Evolutionary conservation across 2,329 filamentous ascomycete species (phyloP).

Genomic region (Cladobotryum mycophilum): DNA sequence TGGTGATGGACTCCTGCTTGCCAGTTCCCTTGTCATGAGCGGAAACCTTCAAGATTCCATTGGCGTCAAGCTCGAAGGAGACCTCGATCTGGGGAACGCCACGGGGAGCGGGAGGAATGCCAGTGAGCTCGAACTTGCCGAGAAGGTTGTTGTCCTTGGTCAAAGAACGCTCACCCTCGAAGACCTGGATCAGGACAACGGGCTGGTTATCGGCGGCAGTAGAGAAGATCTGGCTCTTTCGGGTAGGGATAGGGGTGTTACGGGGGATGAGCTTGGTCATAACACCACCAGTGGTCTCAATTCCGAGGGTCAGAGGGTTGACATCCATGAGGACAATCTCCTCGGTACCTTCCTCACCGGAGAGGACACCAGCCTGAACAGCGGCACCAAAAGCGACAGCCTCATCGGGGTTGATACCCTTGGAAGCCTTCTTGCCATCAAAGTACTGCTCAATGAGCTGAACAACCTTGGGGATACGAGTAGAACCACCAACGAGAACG

Average conservation of each 20-base stretch:
- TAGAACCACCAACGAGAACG: slow-evolving; percentile 95
- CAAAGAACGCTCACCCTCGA: slow-evolving; percentile 86
- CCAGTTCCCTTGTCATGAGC: slow-evolving; percentile 97
- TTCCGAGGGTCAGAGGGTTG: slow-evolving; percentile 92
- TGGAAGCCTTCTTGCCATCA: slow-evolving; percentile 90
- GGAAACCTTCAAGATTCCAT: slow-evolving; percentile 95
- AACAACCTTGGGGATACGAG: slow-evolving; percentile 98
- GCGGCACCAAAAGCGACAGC: slow-evolving; percentile 97
- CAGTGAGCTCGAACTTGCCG: slow-evolving; percentile 96
- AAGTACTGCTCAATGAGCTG: slow-evolving; percentile 94
- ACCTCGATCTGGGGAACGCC: slow-evolving; percentile 98
- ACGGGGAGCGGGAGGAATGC: slow-evolving; percentile 89
- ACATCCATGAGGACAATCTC: slow-evolving; percentile 92
- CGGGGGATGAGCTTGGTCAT: slow-evolving; percentile 96
- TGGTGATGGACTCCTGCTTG: slow-evolving; percentile 95
- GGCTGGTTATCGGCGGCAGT: slow-evolving; percentile 96
- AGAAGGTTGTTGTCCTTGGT: slow-evolving; percentile 97
- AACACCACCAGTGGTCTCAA: slow-evolving; percentile 94
- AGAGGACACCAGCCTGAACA: slow-evolving; percentile 92
- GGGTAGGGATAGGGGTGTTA: slow-evolving; percentile 90
- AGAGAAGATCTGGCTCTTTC: slow-evolving; percentile 97
- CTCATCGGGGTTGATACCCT: slow-evolving; percentile 99
- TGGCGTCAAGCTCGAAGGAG: slow-evolving; percentile 94
- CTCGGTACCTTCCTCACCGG: slow-evolving; percentile 76
- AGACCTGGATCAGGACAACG: slow-evolving; percentile 91